Percentiles rank a stretch among this genome's conserved stretches.
These are phyloP conservation scores for Aspergillus indologenus DNA, from an alignment of 495 filamentous ascomycete species.

Conservation along the genomic window DNA sequence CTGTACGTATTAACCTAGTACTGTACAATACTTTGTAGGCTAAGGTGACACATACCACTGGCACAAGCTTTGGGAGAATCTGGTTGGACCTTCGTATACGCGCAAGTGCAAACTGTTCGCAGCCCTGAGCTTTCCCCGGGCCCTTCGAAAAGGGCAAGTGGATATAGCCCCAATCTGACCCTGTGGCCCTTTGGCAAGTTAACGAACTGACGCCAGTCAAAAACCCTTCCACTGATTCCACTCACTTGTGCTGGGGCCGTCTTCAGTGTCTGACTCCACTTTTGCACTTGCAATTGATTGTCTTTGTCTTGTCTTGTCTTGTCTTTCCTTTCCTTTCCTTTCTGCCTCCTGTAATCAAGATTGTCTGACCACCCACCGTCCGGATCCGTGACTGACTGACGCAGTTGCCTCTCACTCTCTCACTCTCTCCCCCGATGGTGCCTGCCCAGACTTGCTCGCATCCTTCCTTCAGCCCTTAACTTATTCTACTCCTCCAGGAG, in stretches of 20 bases:
- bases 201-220: slow-evolving; percentile 14
- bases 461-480: background rate
- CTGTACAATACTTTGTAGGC: too few relatives aligned
- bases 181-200: slow-evolving; percentile 4
- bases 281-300: background rate
- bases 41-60: background rate
- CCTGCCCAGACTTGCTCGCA: slow-evolving; percentile 1
- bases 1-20: too few relatives aligned
- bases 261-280: slow-evolving; percentile 10
- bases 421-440: slow-evolving; percentile 2
- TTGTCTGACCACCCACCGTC: slow-evolving; percentile 18
- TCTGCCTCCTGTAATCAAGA: slow-evolving; percentile 22
- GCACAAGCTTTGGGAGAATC: slow-evolving; percentile 1
- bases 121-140: background rate
- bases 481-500: slow-evolving; percentile 1
- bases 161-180: slow-evolving; percentile 1
- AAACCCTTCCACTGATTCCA: too few relatives aligned
- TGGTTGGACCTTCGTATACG: slow-evolving; percentile 4
- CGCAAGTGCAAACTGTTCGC: background rate
- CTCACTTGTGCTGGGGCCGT: slow-evolving; percentile 4
- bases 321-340: slow-evolving; percentile 2
- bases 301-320: background rate
- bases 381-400: slow-evolving; percentile 6
- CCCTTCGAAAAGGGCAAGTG: slow-evolving; percentile 7
- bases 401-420: background rate